Evolutionary conservation across 495 filamentous ascomycete species (phyloP).

Genomic region (Geoglossum glabrum): DNA sequence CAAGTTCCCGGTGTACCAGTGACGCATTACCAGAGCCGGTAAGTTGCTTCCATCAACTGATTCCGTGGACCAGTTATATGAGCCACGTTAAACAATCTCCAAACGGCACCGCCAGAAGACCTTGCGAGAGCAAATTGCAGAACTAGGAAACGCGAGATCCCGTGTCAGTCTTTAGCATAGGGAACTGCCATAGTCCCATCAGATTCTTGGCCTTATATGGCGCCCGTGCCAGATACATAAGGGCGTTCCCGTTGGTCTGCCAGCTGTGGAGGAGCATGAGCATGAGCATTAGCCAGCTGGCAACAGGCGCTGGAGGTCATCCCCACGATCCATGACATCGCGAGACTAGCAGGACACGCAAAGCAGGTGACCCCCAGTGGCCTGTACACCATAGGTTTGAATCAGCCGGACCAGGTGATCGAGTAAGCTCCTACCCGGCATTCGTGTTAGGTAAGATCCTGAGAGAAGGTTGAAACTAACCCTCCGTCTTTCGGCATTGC

Average conservation of each 20-base stretch:
- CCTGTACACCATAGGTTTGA: not conserved
- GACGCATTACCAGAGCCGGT: not conserved
- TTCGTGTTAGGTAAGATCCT: not conserved
- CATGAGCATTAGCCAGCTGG: not conserved
- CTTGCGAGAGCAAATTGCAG: not conserved
- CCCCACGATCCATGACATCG: not conserved
- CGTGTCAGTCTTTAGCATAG: not conserved
- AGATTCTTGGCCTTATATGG: not conserved
- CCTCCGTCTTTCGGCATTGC: not conserved
- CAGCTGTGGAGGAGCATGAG: not conserved
- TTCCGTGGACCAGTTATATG: not conserved
- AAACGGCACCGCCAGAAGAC: not conserved
- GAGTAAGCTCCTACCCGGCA: not conserved
- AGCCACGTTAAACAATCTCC: not conserved
- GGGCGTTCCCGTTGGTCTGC: not conserved
- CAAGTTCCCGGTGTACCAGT: not conserved
- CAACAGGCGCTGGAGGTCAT: not conserved
- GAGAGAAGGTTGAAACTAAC: not conserved
- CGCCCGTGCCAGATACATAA: not conserved
- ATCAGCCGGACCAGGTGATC: not conserved
- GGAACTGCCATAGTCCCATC: not conserved
- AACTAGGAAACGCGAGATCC: not conserved
- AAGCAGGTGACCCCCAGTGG: not conserved
- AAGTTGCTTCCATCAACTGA: not conserved
- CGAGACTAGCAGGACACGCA: not conserved